Evolutionary conservation across 495 filamentous ascomycete species (phyloP).

Genomic region (Tuber borchii): DNA sequence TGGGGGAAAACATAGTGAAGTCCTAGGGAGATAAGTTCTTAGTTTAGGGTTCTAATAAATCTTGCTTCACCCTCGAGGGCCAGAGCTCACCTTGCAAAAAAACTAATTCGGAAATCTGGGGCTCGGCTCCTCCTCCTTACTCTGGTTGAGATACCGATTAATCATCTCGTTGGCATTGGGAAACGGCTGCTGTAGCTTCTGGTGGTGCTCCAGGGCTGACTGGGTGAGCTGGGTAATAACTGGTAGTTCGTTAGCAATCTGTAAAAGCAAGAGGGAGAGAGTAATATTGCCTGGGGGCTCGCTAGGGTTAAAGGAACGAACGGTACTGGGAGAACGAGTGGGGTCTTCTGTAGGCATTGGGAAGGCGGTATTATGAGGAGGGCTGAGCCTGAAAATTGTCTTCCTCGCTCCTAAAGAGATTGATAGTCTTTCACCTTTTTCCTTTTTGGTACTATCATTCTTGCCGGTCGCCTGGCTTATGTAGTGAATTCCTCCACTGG

Average conservation of each 20-base stretch:
- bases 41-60: background rate
- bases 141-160: background rate
- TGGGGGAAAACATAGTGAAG: background rate
- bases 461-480: background rate
- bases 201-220: background rate
- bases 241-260: background rate
- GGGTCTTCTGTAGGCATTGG: background rate
- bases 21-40: background rate
- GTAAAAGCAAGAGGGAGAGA: background rate
- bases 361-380: background rate
- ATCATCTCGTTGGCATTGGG: background rate
- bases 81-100: background rate
- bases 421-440: background rate
- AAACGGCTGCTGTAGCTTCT: background rate
- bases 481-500: background rate
- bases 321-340: background rate
- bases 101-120: background rate
- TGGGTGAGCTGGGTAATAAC: background rate
- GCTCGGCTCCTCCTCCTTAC: background rate
- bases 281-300: background rate
- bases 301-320: background rate
- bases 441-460: background rate
- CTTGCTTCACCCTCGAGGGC: background rate
- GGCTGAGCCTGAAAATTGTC: background rate
- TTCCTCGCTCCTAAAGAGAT: background rate